Evolutionary conservation across 1,284 basidiomycete genomes (phyloP).

Genomic region (Ustilago cynodontis): DNA sequence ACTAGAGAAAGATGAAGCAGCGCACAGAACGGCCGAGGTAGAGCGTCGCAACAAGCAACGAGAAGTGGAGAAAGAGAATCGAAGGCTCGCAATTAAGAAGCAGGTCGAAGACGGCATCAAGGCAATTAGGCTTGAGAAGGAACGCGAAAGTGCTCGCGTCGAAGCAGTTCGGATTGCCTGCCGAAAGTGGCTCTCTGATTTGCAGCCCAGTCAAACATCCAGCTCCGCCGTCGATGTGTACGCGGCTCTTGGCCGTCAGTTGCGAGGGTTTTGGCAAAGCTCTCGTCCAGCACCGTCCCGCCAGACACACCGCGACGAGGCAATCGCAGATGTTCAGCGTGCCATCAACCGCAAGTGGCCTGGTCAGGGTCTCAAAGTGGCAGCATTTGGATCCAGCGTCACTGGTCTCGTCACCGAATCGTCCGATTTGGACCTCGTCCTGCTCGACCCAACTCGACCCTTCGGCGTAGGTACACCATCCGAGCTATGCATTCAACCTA

Average conservation of each 20-base stretch:
- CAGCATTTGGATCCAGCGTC: constrained; percentile 61
- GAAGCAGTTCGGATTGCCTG: constrained; percentile 24
- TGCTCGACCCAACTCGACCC: constrained; percentile 58
- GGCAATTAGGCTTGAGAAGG: constrained; percentile 27
- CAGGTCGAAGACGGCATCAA: constrained; percentile 31
- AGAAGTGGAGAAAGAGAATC: constrained; percentile 26
- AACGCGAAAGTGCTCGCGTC: constrained; percentile 15
- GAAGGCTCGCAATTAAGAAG: constrained; percentile 24
- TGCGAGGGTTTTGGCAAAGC: constrained; percentile 42
- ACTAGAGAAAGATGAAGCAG: constrained; percentile 24
- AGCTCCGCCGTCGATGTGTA: constrained; percentile 18
- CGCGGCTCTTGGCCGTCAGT: constrained; percentile 37
- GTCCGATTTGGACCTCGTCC: constrained; percentile 59
- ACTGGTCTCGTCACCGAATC: constrained; percentile 51
- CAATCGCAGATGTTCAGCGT: constrained; percentile 47
- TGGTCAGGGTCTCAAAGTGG: constrained; percentile 43
- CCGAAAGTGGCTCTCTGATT: constrained; percentile 29
- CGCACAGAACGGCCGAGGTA: constrained; percentile 16
- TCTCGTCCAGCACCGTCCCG: constrained; percentile 26
- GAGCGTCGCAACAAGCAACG: constrained; percentile 37
- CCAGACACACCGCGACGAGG: constrained; percentile 21
- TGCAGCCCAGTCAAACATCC: not conserved
- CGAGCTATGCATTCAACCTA: constrained; percentile 15
- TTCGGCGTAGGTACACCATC: constrained; percentile 48
- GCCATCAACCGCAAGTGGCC: constrained; percentile 48